Conservation (phyloP, 768 basidiomycete genomes). For the Macrocybe gigantea region DNA sequence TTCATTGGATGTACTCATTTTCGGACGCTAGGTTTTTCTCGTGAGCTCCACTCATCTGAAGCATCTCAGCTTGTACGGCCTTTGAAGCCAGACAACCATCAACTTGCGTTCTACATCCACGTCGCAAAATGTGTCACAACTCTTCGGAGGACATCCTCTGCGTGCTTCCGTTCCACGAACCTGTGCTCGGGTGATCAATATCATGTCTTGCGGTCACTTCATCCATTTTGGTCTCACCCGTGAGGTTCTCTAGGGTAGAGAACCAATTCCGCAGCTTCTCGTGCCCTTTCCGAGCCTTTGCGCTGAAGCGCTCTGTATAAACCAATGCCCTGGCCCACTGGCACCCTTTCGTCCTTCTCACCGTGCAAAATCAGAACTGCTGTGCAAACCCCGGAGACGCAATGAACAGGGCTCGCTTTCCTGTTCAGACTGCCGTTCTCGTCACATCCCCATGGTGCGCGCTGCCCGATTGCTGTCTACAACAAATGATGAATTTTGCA, state of each 20-base stretch:
- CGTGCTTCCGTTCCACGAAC: conserved; percentile 26
- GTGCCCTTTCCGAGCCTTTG: conserved; percentile 21
- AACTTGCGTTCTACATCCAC: conserved; percentile 9
- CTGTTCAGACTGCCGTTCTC: conserved; percentile 9
- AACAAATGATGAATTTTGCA: not conserved
- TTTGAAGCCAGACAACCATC: not conserved
- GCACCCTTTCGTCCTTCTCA: conserved; percentile 46
- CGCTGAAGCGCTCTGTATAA: conserved; percentile 26
- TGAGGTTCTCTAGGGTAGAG: conserved; percentile 29
- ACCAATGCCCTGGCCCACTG: conserved; percentile 28
- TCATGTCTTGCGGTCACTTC: not conserved
- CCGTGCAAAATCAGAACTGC: conserved; percentile 48
- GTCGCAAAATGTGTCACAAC: conserved; percentile 20
- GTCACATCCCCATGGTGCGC: conserved; percentile 24
- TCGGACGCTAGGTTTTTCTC: not conserved
- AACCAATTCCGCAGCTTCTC: conserved; percentile 22
- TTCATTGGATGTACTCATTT: not conserved
- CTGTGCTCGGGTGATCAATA: conserved; percentile 8
- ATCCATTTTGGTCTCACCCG: conserved; percentile 17
- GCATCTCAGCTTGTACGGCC: not conserved
- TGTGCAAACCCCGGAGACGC: conserved; percentile 32
- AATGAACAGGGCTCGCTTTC: conserved; percentile 25
- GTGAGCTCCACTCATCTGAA: no score
- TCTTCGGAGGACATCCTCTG: conserved; percentile 22
- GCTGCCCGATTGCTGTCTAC: conserved; percentile 23